Percentiles rank a stretch among this genome's conserved stretches.
Evolutionary conservation across 1,284 basidiomycete species (phyloP).

Genomic region (Rhodotorula sp.): DNA sequence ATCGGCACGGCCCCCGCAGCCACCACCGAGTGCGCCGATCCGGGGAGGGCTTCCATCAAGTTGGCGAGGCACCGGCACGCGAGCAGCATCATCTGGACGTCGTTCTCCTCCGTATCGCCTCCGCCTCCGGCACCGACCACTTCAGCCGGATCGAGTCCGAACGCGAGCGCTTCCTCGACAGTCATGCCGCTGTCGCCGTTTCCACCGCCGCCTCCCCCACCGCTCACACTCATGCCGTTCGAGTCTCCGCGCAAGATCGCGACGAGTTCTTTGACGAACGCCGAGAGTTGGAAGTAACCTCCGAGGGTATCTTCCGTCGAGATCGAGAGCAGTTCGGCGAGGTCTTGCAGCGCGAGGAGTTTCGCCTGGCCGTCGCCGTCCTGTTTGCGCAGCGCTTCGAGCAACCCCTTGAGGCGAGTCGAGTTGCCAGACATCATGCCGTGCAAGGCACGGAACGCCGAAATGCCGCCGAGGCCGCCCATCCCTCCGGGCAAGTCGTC

Average conservation of each 20-base stretch:
- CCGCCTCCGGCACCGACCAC: constrained; percentile 15
- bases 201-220: constrained; percentile 30
- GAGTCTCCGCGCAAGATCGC: constrained; percentile 79
- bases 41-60: constrained; percentile 92
- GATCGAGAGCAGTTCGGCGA: constrained; percentile 91
- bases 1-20: constrained; percentile 93
- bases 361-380: constrained; percentile 67
- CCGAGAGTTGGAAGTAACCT: constrained; percentile 89
- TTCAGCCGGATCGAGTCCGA: constrained; percentile 45
- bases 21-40: constrained; percentile 88
- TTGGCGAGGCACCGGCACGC: constrained; percentile 94
- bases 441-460: constrained; percentile 59
- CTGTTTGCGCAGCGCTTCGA: constrained; percentile 66
- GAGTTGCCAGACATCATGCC: constrained; percentile 85
- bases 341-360: constrained; percentile 86
- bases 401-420: constrained; percentile 82
- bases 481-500: neutral
- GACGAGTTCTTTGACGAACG: constrained; percentile 89
- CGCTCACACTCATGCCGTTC: constrained; percentile 26
- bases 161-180: constrained; percentile 54
- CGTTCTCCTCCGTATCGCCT: constrained; percentile 33
- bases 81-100: constrained; percentile 65
- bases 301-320: constrained; percentile 96
- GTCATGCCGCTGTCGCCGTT: constrained; percentile 54
- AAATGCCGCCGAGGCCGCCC: constrained; percentile 14